Percentiles rank a stretch among this genome's conserved stretches.
phyloP scores from a whole-genome alignment of 73 alveolate species.

The Paraurostyla sp. region DNA sequence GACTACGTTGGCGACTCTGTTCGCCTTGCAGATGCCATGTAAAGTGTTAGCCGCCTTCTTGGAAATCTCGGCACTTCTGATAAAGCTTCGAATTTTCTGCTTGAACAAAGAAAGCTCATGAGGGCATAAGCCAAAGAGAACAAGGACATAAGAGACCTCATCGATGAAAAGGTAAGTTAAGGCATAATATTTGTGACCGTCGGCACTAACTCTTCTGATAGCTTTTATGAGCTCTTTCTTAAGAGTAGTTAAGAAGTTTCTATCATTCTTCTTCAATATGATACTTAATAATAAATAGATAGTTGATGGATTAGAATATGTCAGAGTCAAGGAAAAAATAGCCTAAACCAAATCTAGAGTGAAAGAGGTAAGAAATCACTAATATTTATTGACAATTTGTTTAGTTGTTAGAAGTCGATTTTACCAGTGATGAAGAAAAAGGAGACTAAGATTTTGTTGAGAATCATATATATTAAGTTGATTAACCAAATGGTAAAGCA shows the following conservation, averaged over 20 bases:
- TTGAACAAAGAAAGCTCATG: conserved; percentile 47
- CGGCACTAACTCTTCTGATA: no score
- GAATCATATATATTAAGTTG: background rate
- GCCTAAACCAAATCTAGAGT: conserved; percentile 55
- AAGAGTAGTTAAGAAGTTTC: background rate
- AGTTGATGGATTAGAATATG: conserved; percentile 59
- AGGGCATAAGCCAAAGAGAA: conserved; percentile 32
- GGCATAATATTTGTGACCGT: no score
- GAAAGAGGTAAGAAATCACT: conserved; percentile 1
- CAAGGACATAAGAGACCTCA: conserved; percentile 23
- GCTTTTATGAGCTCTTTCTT: background rate
- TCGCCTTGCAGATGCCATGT: conserved; percentile 25
- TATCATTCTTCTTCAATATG: background rate
- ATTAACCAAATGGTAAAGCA: background rate
- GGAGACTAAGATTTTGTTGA: background rate
- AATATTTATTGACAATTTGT: background rate
- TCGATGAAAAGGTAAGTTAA: conserved; percentile 60
- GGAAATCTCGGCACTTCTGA: conserved; percentile 51
- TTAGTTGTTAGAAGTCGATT: conserved; percentile 46
- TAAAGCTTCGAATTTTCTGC: conserved; percentile 49
- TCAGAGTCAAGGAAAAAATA: conserved; percentile 53
- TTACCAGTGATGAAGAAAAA: background rate
- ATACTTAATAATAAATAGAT: conserved; percentile 38
- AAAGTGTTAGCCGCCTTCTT: conserved; percentile 25
- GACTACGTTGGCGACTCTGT: conserved; percentile 41